phyloP scores from a whole-genome alignment of 2,329 filamentous ascomycete species.

The Fusarium buharicum region DNA sequence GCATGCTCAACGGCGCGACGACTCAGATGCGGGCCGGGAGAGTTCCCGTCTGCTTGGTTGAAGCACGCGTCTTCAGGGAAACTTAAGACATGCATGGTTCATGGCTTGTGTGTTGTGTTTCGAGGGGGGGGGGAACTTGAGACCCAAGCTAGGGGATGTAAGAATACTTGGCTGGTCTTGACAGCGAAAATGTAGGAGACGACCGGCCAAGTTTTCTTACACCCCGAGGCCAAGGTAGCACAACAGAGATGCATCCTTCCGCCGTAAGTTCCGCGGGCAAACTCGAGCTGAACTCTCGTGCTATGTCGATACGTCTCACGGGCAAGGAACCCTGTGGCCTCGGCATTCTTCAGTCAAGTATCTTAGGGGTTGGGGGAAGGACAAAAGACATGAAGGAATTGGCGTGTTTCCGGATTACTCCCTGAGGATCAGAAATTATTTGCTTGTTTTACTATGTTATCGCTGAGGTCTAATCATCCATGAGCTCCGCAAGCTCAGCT shows the following conservation, averaged over 20 bases:
- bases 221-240: too few species aligned
- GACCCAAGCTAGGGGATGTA: too few species aligned
- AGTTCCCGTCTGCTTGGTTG: slow-evolving; percentile 5
- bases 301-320: slow-evolving; percentile 15
- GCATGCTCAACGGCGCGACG: slow-evolving; percentile 5
- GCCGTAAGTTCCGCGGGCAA: slow-evolving; percentile 8
- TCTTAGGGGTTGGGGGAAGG: slow-evolving; percentile 1
- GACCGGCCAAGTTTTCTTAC: too few species aligned
- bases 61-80: slow-evolving; percentile 1
- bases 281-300: slow-evolving; percentile 33
- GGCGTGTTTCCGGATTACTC: neutral
- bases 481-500: slow-evolving; percentile 87
- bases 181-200: too few species aligned
- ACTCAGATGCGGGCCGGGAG: slow-evolving; percentile 4
- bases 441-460: slow-evolving; percentile 2
- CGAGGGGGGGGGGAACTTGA: slow-evolving; percentile 4
- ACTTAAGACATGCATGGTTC: slow-evolving; percentile 31
- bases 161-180: too few species aligned
- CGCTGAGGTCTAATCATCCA: slow-evolving; percentile 69
- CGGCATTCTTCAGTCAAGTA: neutral
- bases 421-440: neutral
- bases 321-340: neutral
- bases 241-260: neutral
- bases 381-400: neutral
- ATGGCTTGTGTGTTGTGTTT: slow-evolving; percentile 10